A percentile compares a stretch with the other conserved stretches of the same genome.
phyloP scores from a whole-genome alignment of 495 filamentous ascomycete genomes.

The Letharia lupina region DNA sequence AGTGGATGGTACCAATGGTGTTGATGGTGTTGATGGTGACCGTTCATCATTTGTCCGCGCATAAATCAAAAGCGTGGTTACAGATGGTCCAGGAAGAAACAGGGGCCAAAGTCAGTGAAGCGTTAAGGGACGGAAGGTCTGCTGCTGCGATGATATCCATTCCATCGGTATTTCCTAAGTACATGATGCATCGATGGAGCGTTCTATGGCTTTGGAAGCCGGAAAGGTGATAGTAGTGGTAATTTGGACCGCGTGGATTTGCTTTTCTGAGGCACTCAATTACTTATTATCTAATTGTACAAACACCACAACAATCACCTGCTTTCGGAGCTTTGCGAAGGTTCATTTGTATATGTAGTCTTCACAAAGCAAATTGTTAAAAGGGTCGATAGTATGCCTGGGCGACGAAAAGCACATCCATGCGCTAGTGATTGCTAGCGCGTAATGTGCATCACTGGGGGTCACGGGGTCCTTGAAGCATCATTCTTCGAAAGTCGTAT shows the following conservation, averaged over 20 bases:
- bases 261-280: background rate
- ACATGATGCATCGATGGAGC: conserved; percentile 1
- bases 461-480: too few species aligned
- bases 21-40: conserved; percentile 4
- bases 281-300: conserved; percentile 1
- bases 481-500: too few species aligned
- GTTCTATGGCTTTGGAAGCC: conserved; percentile 1
- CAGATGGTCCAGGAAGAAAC: background rate
- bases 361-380: background rate
- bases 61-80: background rate
- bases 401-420: background rate
- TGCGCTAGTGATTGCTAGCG: conserved; percentile 1
- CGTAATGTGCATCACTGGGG: background rate
- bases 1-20: conserved; percentile 3
- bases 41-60: conserved; percentile 10
- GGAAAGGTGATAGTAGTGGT: background rate
- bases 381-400: background rate
- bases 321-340: background rate
- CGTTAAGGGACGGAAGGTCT: background rate
- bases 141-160: conserved; percentile 15
- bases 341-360: background rate
- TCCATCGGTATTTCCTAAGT: background rate
- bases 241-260: background rate
- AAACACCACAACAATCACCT: background rate
- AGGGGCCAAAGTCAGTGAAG: background rate